Conservation (phyloP, 441 rosid genomes). For the Brassica hybrid region DNA sequence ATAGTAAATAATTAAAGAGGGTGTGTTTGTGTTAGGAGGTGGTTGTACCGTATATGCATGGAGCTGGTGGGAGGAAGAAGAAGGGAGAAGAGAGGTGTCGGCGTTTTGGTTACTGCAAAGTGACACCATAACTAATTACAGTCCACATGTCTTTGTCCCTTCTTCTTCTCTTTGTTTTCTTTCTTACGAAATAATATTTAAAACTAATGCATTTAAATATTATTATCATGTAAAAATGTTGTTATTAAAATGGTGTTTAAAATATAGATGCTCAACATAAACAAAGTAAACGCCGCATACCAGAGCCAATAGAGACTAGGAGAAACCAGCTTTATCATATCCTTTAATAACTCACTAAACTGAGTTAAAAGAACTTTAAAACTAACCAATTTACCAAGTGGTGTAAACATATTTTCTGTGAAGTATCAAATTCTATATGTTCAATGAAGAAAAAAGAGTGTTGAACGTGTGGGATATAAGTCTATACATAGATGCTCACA, state of each 20-base stretch:
- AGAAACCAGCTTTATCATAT: neutral
- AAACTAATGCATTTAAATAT: conserved; percentile 12
- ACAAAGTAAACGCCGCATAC: neutral
- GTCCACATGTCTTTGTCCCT: conserved; percentile 71
- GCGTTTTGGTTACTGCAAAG: conserved; percentile 49
- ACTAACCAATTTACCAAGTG: neutral
- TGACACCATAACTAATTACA: conserved; percentile 74
- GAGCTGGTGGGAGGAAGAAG: conserved; percentile 50
- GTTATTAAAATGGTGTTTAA: neutral
- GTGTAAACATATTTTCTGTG: neutral
- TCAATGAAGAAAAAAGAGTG: neutral
- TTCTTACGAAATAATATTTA: conserved; percentile 9
- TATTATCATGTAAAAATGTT: neutral
- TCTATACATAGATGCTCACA: neutral
- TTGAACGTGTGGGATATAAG: neutral
- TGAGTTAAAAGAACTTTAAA: neutral
- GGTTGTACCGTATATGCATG: conserved; percentile 46
- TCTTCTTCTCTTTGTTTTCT: conserved; percentile 31
- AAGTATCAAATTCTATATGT: neutral
- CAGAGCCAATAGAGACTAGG: neutral
- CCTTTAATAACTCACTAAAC: neutral
- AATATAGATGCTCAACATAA: neutral
- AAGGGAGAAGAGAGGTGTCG: conserved; percentile 33
- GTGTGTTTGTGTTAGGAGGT: conserved; percentile 18
- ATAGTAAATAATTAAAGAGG: neutral